A percentile compares a stretch with the other conserved stretches of the same genome.
Conservation (phyloP, 495 filamentous ascomycete species). For the Podospora comata region DNA sequence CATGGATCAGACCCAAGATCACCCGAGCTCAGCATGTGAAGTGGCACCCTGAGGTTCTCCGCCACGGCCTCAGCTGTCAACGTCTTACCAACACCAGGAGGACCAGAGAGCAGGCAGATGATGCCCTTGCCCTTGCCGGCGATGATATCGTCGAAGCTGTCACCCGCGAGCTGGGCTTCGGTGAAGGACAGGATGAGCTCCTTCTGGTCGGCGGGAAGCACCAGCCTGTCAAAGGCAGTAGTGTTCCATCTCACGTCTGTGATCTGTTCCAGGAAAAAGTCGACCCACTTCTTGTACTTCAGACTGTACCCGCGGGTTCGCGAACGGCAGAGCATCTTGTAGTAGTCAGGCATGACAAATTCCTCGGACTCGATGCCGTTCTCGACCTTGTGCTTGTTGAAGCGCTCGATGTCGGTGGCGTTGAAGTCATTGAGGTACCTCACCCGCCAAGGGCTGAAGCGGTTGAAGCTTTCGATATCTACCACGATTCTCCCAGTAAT, state of each 20-base stretch:
- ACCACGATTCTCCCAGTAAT: conserved; percentile 35
- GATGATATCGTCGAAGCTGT: conserved; percentile 63
- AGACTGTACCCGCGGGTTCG: conserved; percentile 46
- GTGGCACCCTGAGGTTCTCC: conserved; percentile 48
- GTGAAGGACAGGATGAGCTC: conserved; percentile 53
- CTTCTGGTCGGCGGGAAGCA: conserved; percentile 52
- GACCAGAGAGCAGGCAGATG: conserved; percentile 57
- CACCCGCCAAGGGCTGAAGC: conserved; percentile 30
- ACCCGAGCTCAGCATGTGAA: conserved; percentile 54
- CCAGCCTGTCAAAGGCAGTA: conserved; percentile 54
- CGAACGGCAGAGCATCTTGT: conserved; percentile 41
- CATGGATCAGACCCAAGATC: conserved; percentile 52
- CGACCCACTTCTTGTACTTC: conserved; percentile 45
- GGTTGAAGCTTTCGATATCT: conserved; percentile 39
- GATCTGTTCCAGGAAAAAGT: conserved; percentile 37
- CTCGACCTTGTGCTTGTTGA: conserved; percentile 27
- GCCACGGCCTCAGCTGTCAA: conserved; percentile 56
- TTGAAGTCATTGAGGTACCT: conserved; percentile 33
- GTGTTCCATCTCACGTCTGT: conserved; percentile 50
- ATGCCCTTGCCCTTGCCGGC: conserved; percentile 58
- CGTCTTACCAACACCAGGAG: conserved; percentile 59
- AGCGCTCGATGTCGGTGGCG: conserved; percentile 29
- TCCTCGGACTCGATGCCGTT: conserved; percentile 18
- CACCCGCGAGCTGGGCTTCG: conserved; percentile 40
- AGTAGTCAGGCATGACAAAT: conserved; percentile 36